phyloP scores from a whole-genome alignment of 257 asterid genomes.

The Salvia miltiorrhiza region DNA sequence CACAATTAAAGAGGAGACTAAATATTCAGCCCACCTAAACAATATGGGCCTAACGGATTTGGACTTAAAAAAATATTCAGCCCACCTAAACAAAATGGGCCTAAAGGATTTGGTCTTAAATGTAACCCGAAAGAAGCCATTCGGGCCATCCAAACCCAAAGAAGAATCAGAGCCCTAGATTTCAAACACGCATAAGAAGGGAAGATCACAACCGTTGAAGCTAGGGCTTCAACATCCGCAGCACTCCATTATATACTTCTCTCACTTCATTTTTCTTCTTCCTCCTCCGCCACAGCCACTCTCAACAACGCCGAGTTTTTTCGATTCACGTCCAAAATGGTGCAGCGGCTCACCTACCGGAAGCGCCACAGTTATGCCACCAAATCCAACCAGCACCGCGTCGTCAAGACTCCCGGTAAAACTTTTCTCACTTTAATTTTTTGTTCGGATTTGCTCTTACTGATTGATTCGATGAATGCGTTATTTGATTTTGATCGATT shows the following conservation, averaged over 20 bases:
- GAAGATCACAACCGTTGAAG: constrained; percentile 5
- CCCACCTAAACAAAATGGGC: neutral
- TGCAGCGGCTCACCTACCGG: constrained; percentile 44
- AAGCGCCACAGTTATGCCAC: constrained; percentile 48
- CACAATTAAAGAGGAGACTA: too few species aligned
- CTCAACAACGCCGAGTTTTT: neutral
- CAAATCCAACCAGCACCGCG: constrained; percentile 42
- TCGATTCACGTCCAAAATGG: constrained; percentile 27
- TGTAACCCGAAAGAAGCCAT: neutral
- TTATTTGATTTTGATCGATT: neutral
- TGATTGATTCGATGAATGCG: neutral
- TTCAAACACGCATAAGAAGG: too few species aligned
- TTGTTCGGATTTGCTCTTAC: neutral
- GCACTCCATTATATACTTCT: neutral
- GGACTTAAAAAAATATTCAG: too few species aligned
- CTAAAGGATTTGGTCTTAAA: neutral
- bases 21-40: too few species aligned
- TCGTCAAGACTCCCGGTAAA: constrained; percentile 43
- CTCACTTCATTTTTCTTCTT: neutral
- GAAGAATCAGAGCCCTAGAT: constrained; percentile 25
- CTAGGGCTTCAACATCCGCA: constrained; percentile 20
- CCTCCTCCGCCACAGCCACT: constrained; percentile 5
- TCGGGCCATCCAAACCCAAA: neutral
- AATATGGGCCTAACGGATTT: too few species aligned
- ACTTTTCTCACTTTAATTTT: neutral